Percentiles rank a stretch among this genome's conserved stretches.
phyloP scores from a whole-genome alignment of 2,329 filamentous ascomycete species.

The Sporothrix globosa region DNA sequence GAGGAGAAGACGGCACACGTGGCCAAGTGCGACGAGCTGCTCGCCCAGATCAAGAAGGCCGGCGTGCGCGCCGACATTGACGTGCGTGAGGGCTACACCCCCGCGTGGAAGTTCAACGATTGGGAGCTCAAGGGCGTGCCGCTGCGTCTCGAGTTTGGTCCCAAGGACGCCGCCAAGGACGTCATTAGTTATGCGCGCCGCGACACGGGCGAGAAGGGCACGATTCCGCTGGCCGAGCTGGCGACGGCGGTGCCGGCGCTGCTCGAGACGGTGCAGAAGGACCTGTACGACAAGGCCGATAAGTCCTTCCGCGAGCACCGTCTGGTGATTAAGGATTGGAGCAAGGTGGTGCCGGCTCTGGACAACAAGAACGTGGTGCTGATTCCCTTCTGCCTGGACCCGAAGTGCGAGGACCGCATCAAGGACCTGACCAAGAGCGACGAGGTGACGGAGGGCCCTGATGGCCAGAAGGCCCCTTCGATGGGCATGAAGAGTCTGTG shows the following conservation, averaged over 20 bases:
- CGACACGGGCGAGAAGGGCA: slow-evolving; percentile 82
- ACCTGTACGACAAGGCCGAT: slow-evolving; percentile 78
- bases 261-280: slow-evolving; percentile 85
- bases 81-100: slow-evolving; percentile 85
- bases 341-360: slow-evolving; percentile 84
- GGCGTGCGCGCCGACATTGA: slow-evolving; percentile 81
- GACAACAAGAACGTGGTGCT: slow-evolving; percentile 91
- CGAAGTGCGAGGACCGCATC: slow-evolving; percentile 88
- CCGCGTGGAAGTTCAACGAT: slow-evolving; percentile 98
- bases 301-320: slow-evolving; percentile 78
- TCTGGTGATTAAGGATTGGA: slow-evolving; percentile 81
- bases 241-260: slow-evolving; percentile 74
- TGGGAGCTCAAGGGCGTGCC: slow-evolving; percentile 97
- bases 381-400: slow-evolving; percentile 83
- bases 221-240: slow-evolving; percentile 75
- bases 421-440: slow-evolving; percentile 87
- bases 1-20: slow-evolving; percentile 78
- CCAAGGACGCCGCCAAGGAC: slow-evolving; percentile 85
- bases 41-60: slow-evolving; percentile 67
- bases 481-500: slow-evolving; percentile 72
- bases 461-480: slow-evolving; percentile 57
- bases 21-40: slow-evolving; percentile 73
- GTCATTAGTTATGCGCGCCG: slow-evolving; percentile 85
- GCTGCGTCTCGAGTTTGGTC: slow-evolving; percentile 90
- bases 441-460: slow-evolving; percentile 55